A percentile compares a stretch with the other conserved stretches of the same genome.
Evolutionary conservation across 139 green algal species (phyloP).

Genomic region (Coelastrella sp.): DNA sequence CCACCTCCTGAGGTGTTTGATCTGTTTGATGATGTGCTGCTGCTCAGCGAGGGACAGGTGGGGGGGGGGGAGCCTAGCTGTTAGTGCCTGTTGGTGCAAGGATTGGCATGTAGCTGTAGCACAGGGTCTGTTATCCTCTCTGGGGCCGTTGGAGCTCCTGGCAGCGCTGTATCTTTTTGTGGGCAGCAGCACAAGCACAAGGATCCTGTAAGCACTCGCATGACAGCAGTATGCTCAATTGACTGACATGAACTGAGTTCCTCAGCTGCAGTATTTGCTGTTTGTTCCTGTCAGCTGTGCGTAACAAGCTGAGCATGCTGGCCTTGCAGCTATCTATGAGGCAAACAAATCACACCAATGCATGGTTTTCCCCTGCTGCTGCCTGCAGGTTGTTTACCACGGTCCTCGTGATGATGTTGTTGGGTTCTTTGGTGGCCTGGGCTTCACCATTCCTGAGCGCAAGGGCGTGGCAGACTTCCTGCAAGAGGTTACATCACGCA

Average conservation of each 20-base stretch:
- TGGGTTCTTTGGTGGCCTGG: constrained; percentile 54
- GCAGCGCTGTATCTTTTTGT: too few species aligned
- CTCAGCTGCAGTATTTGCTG: too few species aligned
- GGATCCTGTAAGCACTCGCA: too few species aligned
- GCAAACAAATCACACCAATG: too few species aligned
- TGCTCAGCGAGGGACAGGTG: constrained; percentile 66
- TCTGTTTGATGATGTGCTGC: constrained; percentile 78
- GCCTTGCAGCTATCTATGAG: too few species aligned
- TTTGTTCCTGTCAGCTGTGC: too few species aligned
- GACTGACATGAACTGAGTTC: too few species aligned
- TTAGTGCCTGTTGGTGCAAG: neutral
- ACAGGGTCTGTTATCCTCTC: neutral
- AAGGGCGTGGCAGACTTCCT: constrained; percentile 85
- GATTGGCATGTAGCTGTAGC: neutral
- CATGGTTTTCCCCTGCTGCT: too few species aligned
- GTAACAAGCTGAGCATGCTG: neutral
- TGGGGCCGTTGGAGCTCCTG: neutral
- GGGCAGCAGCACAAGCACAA: too few species aligned
- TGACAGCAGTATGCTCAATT: too few species aligned
- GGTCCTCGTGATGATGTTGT: constrained; percentile 61
- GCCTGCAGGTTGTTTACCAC: constrained; percentile 49
- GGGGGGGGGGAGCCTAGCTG: neutral
- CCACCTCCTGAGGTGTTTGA: constrained; percentile 82
- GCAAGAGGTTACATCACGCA: constrained; percentile 78
- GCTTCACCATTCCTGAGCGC: constrained; percentile 69